phyloP scores from a whole-genome alignment of 257 asterid genomes.

The Fraxinus cuspidata region DNA sequence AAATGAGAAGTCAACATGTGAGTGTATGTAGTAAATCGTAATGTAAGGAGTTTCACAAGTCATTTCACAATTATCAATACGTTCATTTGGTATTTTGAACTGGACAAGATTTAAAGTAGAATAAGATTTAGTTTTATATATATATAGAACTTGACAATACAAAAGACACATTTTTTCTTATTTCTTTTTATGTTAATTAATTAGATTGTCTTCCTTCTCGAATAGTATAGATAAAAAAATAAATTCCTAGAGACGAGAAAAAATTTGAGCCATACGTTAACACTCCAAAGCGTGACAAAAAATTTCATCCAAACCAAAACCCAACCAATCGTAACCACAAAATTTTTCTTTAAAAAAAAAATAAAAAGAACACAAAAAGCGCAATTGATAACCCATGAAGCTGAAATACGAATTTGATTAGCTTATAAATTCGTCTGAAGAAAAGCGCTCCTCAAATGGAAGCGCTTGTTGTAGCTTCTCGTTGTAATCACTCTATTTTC shows the following conservation, averaged over 20 bases:
- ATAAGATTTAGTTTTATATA: too few species aligned
- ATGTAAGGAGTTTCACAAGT: too few species aligned
- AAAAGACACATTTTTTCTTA: too few species aligned
- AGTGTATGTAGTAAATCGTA: too few species aligned
- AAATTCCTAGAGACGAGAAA: neutral
- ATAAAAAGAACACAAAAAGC: constrained; percentile 9
- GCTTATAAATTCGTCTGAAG: constrained; percentile 32
- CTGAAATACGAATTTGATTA: neutral
- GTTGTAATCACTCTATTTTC: constrained; percentile 26
- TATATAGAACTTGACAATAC: too few species aligned
- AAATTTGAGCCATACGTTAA: neutral
- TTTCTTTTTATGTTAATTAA: too few species aligned
- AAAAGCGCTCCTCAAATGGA: constrained; percentile 47
- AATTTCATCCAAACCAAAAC: neutral
- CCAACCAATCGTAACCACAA: neutral
- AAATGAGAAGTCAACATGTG: too few species aligned
- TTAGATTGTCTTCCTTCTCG: too few species aligned
- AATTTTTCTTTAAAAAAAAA: neutral
- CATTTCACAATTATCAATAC: too few species aligned
- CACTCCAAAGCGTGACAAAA: neutral
- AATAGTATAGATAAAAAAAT: too few species aligned
- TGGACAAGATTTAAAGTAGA: too few species aligned
- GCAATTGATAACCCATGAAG: constrained; percentile 20
- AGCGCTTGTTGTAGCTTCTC: constrained; percentile 39
- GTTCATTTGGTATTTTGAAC: too few species aligned